These are phyloP conservation scores for Vaccinium corymbosum DNA, from an alignment of 148 eudicot genomes.

Conservation along the genomic window DNA sequence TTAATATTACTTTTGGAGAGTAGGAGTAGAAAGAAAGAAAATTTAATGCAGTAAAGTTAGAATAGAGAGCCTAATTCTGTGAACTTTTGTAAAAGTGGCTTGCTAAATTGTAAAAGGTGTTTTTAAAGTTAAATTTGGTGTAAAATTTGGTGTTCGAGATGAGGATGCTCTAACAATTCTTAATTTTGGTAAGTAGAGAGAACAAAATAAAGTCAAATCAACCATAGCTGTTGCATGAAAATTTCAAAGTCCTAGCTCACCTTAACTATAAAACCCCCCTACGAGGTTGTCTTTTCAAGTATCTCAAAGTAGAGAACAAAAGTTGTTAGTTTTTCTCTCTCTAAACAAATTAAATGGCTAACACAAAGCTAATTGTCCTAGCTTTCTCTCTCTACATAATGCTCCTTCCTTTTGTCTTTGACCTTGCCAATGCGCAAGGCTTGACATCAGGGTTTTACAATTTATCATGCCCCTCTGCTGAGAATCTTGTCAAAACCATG, in stretches of 20 bases:
- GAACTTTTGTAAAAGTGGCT: too few relatives aligned
- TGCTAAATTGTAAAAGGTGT: too few relatives aligned
- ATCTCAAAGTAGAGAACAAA: background rate
- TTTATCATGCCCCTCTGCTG: constrained; percentile 5
- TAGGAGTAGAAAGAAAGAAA: too few relatives aligned
- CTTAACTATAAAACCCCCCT: background rate
- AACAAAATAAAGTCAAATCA: background rate
- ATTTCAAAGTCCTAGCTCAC: background rate
- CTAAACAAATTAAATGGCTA: background rate
- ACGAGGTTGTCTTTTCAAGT: background rate
- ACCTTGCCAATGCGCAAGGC: background rate
- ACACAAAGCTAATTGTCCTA: background rate
- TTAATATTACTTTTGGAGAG: too few relatives aligned
- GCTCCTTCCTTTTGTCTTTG: background rate
- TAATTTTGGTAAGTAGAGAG: background rate
- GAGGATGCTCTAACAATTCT: background rate
- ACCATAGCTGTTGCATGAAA: background rate
- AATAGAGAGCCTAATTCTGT: too few relatives aligned
- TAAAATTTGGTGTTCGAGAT: too few relatives aligned
- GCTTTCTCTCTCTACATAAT: background rate
- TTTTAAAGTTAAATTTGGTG: too few relatives aligned
- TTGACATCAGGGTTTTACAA: background rate
- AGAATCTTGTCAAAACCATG: background rate
- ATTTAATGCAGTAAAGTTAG: too few relatives aligned
- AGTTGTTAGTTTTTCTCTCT: too few relatives aligned